These are phyloP conservation scores for Mucor racemosus DNA, from an alignment of 371 early-diverging fungal species.

Conservation along the genomic window DNA sequence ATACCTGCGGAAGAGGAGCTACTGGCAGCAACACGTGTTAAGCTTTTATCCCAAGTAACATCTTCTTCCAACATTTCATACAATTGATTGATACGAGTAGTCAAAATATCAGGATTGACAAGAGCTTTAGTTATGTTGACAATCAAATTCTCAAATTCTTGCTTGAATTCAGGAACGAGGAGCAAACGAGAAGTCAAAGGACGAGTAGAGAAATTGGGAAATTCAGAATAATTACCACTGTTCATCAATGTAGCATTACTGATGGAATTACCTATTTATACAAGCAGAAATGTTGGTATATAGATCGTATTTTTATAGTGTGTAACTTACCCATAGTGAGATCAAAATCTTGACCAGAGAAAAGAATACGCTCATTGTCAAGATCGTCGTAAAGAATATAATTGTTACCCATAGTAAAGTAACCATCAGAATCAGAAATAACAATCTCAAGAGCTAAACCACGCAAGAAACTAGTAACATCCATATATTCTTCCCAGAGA, in stretches of 20 bases:
- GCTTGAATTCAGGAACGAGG: slow-evolving; percentile 21
- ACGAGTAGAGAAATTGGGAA: slow-evolving; percentile 18
- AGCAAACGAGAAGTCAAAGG: slow-evolving; percentile 34
- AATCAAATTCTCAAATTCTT: slow-evolving; percentile 18
- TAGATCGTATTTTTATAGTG: too few species aligned
- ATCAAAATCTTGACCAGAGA: slow-evolving; percentile 39
- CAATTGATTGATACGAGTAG: slow-evolving; percentile 24
- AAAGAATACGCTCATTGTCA: slow-evolving; percentile 16
- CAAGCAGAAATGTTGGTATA: neutral
- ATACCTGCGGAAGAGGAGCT: neutral
- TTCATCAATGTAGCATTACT: slow-evolving; percentile 20
- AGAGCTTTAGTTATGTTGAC: slow-evolving; percentile 3
- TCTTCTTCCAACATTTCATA: slow-evolving; percentile 25
- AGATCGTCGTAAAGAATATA: slow-evolving; percentile 38
- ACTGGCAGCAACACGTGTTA: slow-evolving; percentile 19
- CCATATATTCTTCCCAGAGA: slow-evolving; percentile 22
- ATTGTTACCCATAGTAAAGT: slow-evolving; percentile 37
- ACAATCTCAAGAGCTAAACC: slow-evolving; percentile 23
- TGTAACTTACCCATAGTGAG: slow-evolving; percentile 25
- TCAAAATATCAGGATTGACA: slow-evolving; percentile 12
- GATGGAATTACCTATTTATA: slow-evolving; percentile 19
- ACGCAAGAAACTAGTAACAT: slow-evolving; percentile 23
- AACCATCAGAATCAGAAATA: slow-evolving; percentile 28
- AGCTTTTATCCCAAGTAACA: slow-evolving; percentile 31
- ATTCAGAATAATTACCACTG: slow-evolving; percentile 34